These are phyloP conservation scores for Lentinula sp. DNA, from an alignment of 768 basidiomycete species.

Conservation along the genomic window DNA sequence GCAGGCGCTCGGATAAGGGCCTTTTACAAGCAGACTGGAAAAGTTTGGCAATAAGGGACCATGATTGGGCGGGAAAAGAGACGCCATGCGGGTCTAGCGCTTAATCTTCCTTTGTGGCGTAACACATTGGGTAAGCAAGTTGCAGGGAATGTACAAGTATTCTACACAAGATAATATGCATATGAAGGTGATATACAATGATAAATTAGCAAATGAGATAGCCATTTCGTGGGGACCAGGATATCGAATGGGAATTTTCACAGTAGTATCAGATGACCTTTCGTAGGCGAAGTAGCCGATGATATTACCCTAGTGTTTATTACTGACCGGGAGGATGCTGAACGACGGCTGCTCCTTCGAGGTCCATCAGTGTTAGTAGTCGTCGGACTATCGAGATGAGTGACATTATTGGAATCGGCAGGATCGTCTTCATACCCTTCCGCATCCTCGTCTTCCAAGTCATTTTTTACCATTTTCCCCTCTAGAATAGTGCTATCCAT, in stretches of 20 bases:
- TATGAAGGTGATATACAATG: neutral
- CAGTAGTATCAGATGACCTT: neutral
- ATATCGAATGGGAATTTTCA: neutral
- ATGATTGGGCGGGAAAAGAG: neutral
- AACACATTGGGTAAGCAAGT: no score
- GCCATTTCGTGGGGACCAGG: neutral
- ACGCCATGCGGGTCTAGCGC: neutral
- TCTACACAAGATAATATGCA: no score
- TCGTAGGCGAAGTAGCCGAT: neutral
- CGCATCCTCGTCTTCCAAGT: conserved; percentile 3
- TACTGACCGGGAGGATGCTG: neutral
- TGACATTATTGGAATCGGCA: neutral
- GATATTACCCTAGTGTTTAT: neutral
- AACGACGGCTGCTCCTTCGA: neutral
- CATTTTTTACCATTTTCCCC: conserved; percentile 15
- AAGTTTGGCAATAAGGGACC: neutral
- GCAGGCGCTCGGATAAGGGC: neutral
- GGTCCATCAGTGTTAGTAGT: neutral
- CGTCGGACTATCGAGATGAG: neutral
- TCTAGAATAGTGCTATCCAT: conserved; percentile 13
- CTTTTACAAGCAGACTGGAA: neutral
- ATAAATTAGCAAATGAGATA: neutral
- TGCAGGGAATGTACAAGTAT: no score
- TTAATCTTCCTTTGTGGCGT: neutral
- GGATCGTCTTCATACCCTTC: conserved; percentile 5